Conservation (phyloP, 768 basidiomycete species). For the Porpolomopsis calyptriformis region DNA sequence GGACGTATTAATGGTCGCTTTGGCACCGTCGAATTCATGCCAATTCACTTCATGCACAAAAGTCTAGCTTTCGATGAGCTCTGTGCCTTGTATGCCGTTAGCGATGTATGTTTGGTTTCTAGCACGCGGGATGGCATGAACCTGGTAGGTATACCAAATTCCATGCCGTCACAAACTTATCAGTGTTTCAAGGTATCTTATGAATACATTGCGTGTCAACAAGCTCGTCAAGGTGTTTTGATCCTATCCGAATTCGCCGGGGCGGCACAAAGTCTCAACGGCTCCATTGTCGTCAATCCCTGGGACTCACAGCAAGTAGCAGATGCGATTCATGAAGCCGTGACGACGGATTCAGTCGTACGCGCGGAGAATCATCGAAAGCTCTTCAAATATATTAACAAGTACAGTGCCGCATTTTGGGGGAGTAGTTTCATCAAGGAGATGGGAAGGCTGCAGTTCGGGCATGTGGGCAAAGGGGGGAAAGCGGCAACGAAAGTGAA, state of each 20-base stretch:
- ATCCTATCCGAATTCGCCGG: constrained; percentile 98
- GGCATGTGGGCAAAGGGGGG: constrained; percentile 27
- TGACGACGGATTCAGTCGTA: constrained; percentile 74
- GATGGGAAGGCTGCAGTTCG: constrained; percentile 52
- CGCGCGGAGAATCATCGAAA: constrained; percentile 92
- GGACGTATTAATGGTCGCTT: constrained; percentile 98
- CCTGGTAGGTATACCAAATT: constrained; percentile 42
- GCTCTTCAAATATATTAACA: constrained; percentile 92
- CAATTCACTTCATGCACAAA: constrained; percentile 99
- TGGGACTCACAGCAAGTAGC: constrained; percentile 99
- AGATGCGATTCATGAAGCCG: constrained; percentile 91
- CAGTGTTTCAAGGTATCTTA: constrained; percentile 75
- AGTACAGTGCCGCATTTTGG: constrained; percentile 91
- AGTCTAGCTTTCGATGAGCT: constrained; percentile 87
- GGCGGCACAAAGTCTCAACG: constrained; percentile 91
- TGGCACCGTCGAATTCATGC: constrained; percentile 99
- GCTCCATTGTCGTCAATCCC: constrained; percentile 94
- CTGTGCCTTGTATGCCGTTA: constrained; percentile 93
- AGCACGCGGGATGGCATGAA: constrained; percentile 99
- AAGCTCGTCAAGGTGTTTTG: constrained; percentile 88
- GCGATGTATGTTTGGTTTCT: constrained; percentile 92
- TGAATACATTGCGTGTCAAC: constrained; percentile 95
- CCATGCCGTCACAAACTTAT: not conserved
- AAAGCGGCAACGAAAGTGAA: constrained; percentile 25
- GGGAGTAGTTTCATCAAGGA: constrained; percentile 83